A percentile compares a stretch with the other conserved stretches of the same genome.
phyloP scores from a whole-genome alignment of 1,284 basidiomycete genomes.

The Fomitopsis pinicola region DNA sequence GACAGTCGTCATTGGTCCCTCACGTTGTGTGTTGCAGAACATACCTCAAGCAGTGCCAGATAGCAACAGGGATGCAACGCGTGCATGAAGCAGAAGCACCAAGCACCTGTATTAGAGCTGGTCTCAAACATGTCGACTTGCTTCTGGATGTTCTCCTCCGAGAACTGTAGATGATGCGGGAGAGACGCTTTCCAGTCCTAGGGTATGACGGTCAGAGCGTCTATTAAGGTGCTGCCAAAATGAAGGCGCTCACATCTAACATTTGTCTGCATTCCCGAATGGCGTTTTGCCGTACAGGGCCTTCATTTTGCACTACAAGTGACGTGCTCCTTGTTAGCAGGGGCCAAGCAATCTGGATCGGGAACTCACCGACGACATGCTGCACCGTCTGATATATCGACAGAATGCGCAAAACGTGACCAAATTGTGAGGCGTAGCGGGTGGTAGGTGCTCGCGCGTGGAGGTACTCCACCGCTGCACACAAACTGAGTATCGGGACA shows the following conservation, averaged over 20 bases:
- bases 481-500: neutral
- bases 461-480: slow-evolving; percentile 50
- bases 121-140: slow-evolving; percentile 75
- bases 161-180: slow-evolving; percentile 64
- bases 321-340: neutral
- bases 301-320: slow-evolving; percentile 14
- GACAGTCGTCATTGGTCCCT: neutral
- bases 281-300: slow-evolving; percentile 14
- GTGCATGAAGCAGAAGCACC: slow-evolving; percentile 75
- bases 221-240: neutral
- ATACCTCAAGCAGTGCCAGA: slow-evolving; percentile 60
- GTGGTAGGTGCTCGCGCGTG: slow-evolving; percentile 56
- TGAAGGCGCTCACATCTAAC: slow-evolving; percentile 33
- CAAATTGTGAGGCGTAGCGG: slow-evolving; percentile 62
- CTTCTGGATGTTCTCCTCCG: slow-evolving; percentile 58
- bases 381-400: slow-evolving; percentile 61
- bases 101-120: slow-evolving; percentile 67
- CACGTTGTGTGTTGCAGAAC: slow-evolving; percentile 18
- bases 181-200: slow-evolving; percentile 64
- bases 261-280: slow-evolving; percentile 36
- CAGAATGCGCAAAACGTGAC: slow-evolving; percentile 64
- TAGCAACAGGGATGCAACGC: slow-evolving; percentile 60
- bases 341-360: neutral
- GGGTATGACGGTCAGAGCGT: slow-evolving; percentile 7
- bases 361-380: slow-evolving; percentile 24